Conservation (phyloP, 306 rosid genomes). For the Inga leiocalycina region DNA sequence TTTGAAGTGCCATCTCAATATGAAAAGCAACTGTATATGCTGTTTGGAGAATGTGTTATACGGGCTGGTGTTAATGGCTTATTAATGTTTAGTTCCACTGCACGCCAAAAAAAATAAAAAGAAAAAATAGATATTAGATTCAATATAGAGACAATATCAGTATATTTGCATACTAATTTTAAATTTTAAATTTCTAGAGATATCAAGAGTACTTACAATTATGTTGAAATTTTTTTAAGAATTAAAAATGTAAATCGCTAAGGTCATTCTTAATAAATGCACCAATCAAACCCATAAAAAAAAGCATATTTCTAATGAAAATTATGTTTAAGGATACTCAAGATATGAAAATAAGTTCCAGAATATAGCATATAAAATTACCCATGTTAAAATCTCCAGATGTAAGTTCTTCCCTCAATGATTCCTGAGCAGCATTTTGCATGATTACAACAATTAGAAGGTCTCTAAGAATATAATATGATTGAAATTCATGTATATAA, state of each 20-base stretch:
- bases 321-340: constrained; percentile 17
- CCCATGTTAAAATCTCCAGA: constrained; percentile 56
- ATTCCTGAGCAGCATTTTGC: constrained; percentile 91
- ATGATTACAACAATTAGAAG: constrained; percentile 34
- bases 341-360: neutral
- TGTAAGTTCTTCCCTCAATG: constrained; percentile 72
- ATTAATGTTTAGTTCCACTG: no score
- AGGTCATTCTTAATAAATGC: constrained; percentile 12
- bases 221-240: neutral
- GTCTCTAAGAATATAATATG: constrained; percentile 23
- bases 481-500: constrained; percentile 18
- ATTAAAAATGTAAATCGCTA: neutral
- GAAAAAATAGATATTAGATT: neutral
- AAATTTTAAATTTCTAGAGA: neutral
- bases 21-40: neutral
- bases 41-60: neutral
- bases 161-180: neutral
- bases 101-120: no score
- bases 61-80: constrained; percentile 20
- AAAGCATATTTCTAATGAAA: constrained; percentile 2
- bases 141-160: constrained; percentile 7
- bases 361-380: constrained; percentile 40
- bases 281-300: constrained; percentile 1
- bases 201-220: neutral
- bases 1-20: constrained; percentile 21